Evolutionary conservation across 2,329 filamentous ascomycete genomes (phyloP).

Genomic region (Hymenoscyphus occultus): DNA sequence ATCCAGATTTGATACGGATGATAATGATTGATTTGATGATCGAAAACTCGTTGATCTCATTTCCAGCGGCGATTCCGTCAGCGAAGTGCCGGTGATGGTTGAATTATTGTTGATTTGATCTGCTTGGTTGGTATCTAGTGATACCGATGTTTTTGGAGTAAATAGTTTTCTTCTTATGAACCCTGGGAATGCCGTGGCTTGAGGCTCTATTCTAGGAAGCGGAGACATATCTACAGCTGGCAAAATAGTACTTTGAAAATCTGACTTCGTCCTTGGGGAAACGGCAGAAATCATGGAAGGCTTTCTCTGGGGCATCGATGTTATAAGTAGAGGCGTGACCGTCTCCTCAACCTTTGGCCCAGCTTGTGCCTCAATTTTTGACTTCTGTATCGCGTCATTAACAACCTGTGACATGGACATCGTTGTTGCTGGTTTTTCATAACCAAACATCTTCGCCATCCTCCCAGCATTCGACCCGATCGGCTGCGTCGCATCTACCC

Average conservation of each 20-base stretch:
- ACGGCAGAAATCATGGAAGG: not conserved
- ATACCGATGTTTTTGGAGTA: not conserved
- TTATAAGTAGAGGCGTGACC: not conserved
- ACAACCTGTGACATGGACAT: not conserved
- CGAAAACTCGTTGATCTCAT: not conserved
- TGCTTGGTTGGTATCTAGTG: not conserved
- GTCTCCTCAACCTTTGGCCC: not conserved
- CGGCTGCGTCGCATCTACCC: conserved; percentile 8
- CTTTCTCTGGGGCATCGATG: not conserved
- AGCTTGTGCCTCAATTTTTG: conserved; percentile 2
- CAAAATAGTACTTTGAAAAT: not conserved
- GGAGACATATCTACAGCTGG: not conserved
- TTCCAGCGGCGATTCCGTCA: not conserved
- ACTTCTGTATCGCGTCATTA: conserved; percentile 7
- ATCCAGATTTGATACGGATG: not conserved
- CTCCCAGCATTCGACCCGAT: conserved; percentile 20
- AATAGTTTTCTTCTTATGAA: not conserved
- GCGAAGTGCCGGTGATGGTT: not conserved
- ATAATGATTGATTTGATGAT: not conserved
- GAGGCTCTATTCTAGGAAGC: not conserved
- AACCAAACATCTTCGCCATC: conserved; percentile 27
- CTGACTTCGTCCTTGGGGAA: not conserved
- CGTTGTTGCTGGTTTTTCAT: conserved; percentile 11
- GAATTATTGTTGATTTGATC: not conserved
- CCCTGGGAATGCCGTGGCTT: not conserved